These are phyloP conservation scores for Prototheca stagnorum DNA, from an alignment of 163 green algal species.

Conservation along the genomic window DNA sequence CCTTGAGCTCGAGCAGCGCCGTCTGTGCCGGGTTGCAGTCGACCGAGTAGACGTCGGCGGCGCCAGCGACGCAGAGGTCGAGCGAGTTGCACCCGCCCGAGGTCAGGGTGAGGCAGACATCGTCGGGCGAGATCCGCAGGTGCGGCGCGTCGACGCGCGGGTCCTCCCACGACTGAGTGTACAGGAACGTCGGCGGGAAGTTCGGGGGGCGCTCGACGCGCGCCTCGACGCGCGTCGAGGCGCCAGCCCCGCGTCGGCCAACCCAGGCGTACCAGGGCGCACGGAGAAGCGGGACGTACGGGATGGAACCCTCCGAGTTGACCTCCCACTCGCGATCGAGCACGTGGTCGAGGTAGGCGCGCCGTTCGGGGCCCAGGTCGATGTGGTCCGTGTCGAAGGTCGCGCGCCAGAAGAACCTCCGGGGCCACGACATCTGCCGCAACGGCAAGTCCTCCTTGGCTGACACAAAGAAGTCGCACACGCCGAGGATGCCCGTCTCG, in stretches of 20 bases:
- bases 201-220: slow-evolving; percentile 62
- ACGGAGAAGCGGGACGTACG: slow-evolving; percentile 70
- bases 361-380: slow-evolving; percentile 86
- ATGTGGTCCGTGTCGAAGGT: slow-evolving; percentile 96
- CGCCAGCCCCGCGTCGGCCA: slow-evolving; percentile 21
- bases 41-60: slow-evolving; percentile 52
- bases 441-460: slow-evolving; percentile 81
- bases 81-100: slow-evolving; percentile 93
- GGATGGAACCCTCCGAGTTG: slow-evolving; percentile 78
- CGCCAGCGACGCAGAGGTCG: slow-evolving; percentile 76
- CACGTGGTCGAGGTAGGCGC: slow-evolving; percentile 83
- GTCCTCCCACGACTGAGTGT: slow-evolving; percentile 97
- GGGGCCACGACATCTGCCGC: slow-evolving; percentile 68
- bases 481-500: slow-evolving; percentile 50
- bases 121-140: slow-evolving; percentile 52
- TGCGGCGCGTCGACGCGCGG: slow-evolving; percentile 64
- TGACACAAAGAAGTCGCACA: slow-evolving; percentile 86
- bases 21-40: slow-evolving; percentile 95
- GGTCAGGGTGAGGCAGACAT: slow-evolving; percentile 90
- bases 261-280: slow-evolving; percentile 79
- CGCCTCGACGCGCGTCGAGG: slow-evolving; percentile 28
- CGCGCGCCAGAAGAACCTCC: slow-evolving; percentile 90
- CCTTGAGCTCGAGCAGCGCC: slow-evolving; percentile 90
- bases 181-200: slow-evolving; percentile 97
- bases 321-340: slow-evolving; percentile 70